These are phyloP conservation scores for Patellaria atrata DNA, from an alignment of 495 filamentous ascomycete species.

Conservation along the genomic window DNA sequence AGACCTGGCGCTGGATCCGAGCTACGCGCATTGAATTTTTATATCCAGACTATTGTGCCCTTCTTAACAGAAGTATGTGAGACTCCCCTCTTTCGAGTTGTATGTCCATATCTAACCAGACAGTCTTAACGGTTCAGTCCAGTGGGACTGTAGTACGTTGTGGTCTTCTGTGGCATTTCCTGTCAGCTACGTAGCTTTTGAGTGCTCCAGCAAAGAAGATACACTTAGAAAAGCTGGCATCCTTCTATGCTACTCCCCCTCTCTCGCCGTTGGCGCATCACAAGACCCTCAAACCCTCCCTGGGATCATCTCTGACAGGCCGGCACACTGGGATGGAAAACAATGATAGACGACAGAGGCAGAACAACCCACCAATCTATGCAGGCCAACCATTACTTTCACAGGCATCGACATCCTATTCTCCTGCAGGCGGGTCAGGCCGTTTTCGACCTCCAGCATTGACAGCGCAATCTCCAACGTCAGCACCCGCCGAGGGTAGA, in stretches of 20 bases:
- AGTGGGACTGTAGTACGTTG: too few relatives aligned
- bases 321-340: conserved; percentile 27
- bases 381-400: conserved; percentile 17
- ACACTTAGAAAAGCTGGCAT: conserved; percentile 24
- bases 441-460: conserved; percentile 24
- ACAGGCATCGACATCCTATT: conserved; percentile 19
- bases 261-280: conserved; percentile 29
- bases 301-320: conserved; percentile 12
- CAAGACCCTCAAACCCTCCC: conserved; percentile 17
- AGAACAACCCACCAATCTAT: conserved; percentile 22
- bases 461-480: conserved; percentile 21
- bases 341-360: conserved; percentile 28
- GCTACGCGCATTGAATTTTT: neutral
- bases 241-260: conserved; percentile 29
- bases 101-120: too few relatives aligned
- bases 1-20: too few relatives aligned
- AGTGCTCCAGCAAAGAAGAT: neutral
- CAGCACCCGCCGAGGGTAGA: conserved; percentile 21
- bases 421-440: conserved; percentile 17
- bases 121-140: too few relatives aligned
- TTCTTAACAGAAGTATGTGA: too few relatives aligned
- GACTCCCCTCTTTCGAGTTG: too few relatives aligned
- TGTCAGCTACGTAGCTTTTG: neutral
- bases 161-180: too few relatives aligned
- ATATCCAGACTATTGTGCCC: too few relatives aligned